Base-by-base conservation (phyloP, 2,329 filamentous ascomycete genomes). In the Chrysosporium queenslandicum region DNA sequence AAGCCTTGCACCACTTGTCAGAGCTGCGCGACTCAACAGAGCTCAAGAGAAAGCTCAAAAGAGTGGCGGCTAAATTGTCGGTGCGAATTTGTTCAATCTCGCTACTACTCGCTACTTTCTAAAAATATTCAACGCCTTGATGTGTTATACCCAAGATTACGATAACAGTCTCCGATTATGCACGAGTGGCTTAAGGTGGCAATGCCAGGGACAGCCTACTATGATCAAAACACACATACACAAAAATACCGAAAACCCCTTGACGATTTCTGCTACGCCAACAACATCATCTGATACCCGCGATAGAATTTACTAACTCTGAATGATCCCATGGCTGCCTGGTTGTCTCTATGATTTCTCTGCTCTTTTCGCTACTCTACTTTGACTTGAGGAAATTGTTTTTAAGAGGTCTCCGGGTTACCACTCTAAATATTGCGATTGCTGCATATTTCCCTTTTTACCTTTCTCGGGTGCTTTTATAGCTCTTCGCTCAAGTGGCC, bases 1-100 rank as follows among this genome's bases (percentile, higher is more conserved):
- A 51, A 87, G 89, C 55, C 77, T 97, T 51, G 85, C 91, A 23
- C 90, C 91, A 8, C 78, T 97, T 54, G 91, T 97, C 49, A 81
- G 84, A 63, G 86, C 89, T 39, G 91, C 91, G 45, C 80, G 90
- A 59, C 82, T 87, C 66, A 89, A 89, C 58, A 80, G 90, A 67
- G 86, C 86, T 23, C 85, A 91, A 63, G 91, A 97, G 71, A 87
- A 87, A 71, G 82, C 82, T 55, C 79, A 82, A 58, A 87, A 87
- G 68, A 82, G 68, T 39, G 65, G 67, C 29, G 56, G 60, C 52
- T 70, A 60, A 55, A 54, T 58, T 58, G n/a, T 47, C 25, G 8
- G 25, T 16, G 3, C 40, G 16, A 18, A 29, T 47, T 16, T n/a
- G 4, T 12, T 5, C 3, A 16, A 37, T 18, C 6, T n/a, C 5